Percentiles rank a stretch among this genome's conserved stretches.
phyloP scores from a whole-genome alignment of 2,329 filamentous ascomycete species.

The Phialophora chinensis region DNA sequence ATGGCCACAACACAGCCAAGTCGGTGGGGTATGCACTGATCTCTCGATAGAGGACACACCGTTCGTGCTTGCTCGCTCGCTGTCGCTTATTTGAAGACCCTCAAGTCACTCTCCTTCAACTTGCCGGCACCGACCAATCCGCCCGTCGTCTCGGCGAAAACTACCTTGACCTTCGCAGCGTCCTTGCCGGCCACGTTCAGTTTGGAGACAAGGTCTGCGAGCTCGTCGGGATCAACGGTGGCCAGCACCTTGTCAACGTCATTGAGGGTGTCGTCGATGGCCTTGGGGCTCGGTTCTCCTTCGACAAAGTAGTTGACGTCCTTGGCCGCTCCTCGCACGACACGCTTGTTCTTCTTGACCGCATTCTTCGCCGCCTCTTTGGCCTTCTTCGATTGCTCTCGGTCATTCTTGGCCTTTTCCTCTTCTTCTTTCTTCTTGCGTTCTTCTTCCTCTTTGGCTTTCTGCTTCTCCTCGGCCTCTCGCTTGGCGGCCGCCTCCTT shows the following conservation, averaged over 20 bases:
- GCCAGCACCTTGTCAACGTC: constrained; percentile 86
- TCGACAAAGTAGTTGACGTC: constrained; percentile 94
- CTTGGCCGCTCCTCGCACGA: constrained; percentile 91
- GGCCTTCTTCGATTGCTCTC: constrained; percentile 87
- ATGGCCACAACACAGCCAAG: neutral
- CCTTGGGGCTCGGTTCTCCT: constrained; percentile 69
- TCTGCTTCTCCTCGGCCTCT: constrained; percentile 80
- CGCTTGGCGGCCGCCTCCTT: constrained; percentile 91
- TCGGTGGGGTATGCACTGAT: neutral
- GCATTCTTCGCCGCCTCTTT: constrained; percentile 99
- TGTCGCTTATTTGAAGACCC: constrained; percentile 53
- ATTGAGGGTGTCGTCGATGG: constrained; percentile 81
- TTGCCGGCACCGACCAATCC: constrained; percentile 81
- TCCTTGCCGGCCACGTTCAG: constrained; percentile 78
- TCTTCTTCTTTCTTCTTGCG: constrained; percentile 82
- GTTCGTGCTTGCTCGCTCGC: neutral
- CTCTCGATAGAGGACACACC: neutral
- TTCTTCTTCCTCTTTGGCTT: constrained; percentile 83
- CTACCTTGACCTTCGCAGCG: constrained; percentile 80
- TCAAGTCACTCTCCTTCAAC: constrained; percentile 81
- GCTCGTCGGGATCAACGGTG: constrained; percentile 90
- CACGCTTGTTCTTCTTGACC: constrained; percentile 99
- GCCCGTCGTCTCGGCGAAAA: constrained; percentile 79
- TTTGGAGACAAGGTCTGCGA: constrained; percentile 80
- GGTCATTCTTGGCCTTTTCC: constrained; percentile 81